Conservation (phyloP, 2,329 filamentous ascomycete genomes). For the Sporothrix brasiliensis region DNA sequence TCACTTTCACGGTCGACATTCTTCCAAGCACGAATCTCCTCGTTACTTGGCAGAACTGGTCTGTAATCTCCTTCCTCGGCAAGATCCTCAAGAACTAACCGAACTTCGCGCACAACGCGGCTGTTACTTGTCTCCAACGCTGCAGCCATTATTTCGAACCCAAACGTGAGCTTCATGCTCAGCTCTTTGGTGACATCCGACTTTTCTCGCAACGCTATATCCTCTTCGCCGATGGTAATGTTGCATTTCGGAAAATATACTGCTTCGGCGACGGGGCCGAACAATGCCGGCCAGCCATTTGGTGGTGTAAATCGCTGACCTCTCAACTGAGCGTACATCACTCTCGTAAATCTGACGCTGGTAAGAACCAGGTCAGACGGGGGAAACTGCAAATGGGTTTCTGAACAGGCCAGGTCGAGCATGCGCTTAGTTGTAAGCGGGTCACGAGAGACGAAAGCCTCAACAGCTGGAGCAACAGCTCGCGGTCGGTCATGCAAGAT, state of each 20-base stretch:
- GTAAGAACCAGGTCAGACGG: constrained; percentile 78
- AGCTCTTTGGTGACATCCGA: constrained; percentile 58
- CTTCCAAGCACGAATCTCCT: constrained; percentile 73
- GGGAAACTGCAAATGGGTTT: constrained; percentile 59
- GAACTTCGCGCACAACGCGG: constrained; percentile 71
- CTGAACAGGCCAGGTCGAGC: constrained; percentile 40
- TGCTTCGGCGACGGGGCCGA: constrained; percentile 40
- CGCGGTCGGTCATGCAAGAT: constrained; percentile 75
- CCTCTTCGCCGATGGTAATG: constrained; percentile 34
- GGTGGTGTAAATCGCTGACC: constrained; percentile 79
- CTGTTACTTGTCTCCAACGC: constrained; percentile 70
- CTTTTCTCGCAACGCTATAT: constrained; percentile 33
- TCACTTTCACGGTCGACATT: constrained; percentile 68
- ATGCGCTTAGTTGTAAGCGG: constrained; percentile 73
- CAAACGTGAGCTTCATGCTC: constrained; percentile 88
- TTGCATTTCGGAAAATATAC: background rate
- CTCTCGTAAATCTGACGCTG: constrained; percentile 80
- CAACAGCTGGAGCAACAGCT: constrained; percentile 79
- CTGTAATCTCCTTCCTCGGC: constrained; percentile 66
- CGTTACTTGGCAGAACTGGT: constrained; percentile 65
- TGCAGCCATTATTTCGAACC: constrained; percentile 82
- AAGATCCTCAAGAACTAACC: constrained; percentile 74
- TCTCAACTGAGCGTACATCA: constrained; percentile 86
- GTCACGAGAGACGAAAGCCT: constrained; percentile 91
- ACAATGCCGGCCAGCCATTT: constrained; percentile 51